Percentiles rank a stretch among this genome's conserved stretches.
Conservation (phyloP, 169 alveolate species). For the Plasmodium falciparum region DNA sequence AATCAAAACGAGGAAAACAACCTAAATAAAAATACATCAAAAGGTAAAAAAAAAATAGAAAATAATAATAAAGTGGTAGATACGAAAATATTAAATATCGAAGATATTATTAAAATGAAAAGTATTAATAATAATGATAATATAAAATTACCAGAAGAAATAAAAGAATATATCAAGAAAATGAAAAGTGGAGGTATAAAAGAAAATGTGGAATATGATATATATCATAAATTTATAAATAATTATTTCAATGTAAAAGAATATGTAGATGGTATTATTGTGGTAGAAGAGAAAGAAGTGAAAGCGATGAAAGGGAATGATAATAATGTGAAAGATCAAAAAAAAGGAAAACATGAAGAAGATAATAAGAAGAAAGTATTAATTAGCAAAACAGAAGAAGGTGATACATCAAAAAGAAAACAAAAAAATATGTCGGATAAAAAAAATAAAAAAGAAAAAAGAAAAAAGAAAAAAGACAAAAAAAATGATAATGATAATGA, state of each 20-base stretch:
- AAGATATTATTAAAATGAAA: slow-evolving; percentile 5
- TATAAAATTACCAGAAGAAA: neutral
- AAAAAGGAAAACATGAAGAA: neutral
- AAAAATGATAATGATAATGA: neutral
- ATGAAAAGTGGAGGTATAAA: slow-evolving; percentile 2
- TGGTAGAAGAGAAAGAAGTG: too few species aligned
- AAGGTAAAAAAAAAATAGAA: neutral
- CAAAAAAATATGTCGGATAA: neutral
- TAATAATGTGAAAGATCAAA: neutral
- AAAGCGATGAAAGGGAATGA: neutral
- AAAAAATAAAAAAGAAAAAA: neutral
- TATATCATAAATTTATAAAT: neutral
- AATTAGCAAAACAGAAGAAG: neutral
- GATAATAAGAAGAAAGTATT: neutral
- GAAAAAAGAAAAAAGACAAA: neutral
- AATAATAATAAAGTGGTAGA: neutral
- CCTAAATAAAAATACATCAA: neutral
- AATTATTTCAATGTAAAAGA: slow-evolving; percentile 12
- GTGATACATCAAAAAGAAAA: neutral
- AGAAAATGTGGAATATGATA: neutral
- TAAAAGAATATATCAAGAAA: neutral
- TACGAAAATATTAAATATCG: neutral
- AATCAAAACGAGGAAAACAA: neutral
- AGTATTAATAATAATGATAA: neutral
- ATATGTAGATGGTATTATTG: neutral